These are phyloP conservation scores for Plasmodium coatneyi DNA, from an alignment of 169 alveolate species.

Conservation along the genomic window DNA sequence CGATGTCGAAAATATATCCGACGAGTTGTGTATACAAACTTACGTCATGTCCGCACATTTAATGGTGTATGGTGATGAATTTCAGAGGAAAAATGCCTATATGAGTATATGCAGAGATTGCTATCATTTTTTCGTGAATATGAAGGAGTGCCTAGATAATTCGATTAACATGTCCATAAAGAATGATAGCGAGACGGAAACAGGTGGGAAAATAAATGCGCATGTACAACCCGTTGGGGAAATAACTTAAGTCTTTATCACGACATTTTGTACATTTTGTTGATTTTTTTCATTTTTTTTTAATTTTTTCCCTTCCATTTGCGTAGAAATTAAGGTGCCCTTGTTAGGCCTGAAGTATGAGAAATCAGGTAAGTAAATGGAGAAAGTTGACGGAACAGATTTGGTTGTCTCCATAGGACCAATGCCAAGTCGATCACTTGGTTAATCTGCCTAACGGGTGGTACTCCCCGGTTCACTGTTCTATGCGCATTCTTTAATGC, in stretches of 20 bases:
- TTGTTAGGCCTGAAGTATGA: slow-evolving; percentile 1
- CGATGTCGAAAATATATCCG: not conserved
- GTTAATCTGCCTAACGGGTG: not conserved
- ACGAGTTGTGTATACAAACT: slow-evolving; percentile 7
- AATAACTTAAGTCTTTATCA: not conserved
- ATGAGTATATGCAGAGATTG: slow-evolving; percentile 24
- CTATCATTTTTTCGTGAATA: slow-evolving; percentile 2
- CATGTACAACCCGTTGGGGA: not conserved
- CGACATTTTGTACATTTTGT: not conserved
- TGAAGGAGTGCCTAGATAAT: slow-evolving; percentile 9
- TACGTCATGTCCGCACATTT: slow-evolving; percentile 12
- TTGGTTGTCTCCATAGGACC: not conserved
- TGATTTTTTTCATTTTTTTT: not conserved
- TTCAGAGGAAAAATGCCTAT: not conserved
- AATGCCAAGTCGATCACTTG: not conserved
- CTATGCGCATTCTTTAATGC: not conserved
- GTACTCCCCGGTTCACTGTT: not conserved
- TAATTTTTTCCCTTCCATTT: not conserved
- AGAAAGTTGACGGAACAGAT: not conserved
- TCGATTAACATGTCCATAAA: not conserved
- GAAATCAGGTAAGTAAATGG: not conserved
- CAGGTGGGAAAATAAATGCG: not conserved
- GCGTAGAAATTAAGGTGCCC: not conserved
- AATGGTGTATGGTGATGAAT: not conserved
- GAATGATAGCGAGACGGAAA: not conserved